Percentiles rank a stretch among this genome's conserved stretches.
Conservation (phyloP, 164 flowering plant species). For the Vitis rotundifolia region DNA sequence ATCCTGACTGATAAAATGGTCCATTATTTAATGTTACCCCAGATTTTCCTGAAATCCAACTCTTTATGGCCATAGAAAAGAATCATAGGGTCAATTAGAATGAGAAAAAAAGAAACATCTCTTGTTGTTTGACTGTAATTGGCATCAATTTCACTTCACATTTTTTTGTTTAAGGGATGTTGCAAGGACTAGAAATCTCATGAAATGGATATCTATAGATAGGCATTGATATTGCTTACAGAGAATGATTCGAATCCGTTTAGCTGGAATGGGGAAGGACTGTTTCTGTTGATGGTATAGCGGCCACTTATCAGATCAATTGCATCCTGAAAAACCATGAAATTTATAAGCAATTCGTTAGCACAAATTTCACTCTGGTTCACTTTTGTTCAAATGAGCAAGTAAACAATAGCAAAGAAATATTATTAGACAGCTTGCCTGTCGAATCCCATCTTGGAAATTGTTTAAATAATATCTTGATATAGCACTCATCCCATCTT, state of each 20-base stretch:
- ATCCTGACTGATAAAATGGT: not conserved
- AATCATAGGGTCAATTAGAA: too few relatives aligned
- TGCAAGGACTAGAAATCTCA: too few relatives aligned
- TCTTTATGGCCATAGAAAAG: too few relatives aligned
- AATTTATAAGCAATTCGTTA: constrained; percentile 4
- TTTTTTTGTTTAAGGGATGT: too few relatives aligned
- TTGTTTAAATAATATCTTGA: constrained; percentile 91
- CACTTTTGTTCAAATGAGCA: not conserved
- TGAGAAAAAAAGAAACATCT: too few relatives aligned
- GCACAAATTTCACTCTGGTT: not conserved
- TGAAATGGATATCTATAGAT: too few relatives aligned
- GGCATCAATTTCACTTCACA: too few relatives aligned
- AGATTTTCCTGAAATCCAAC: not conserved
- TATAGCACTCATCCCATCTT: constrained; percentile 92
- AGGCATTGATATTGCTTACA: constrained; percentile 40
- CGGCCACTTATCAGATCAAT: constrained; percentile 89
- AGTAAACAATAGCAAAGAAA: not conserved
- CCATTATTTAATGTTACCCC: not conserved
- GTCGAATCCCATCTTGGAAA: constrained; percentile 89
- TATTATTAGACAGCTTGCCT: constrained; percentile 45
- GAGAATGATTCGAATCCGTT: constrained; percentile 72
- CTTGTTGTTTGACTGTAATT: too few relatives aligned
- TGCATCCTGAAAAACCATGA: constrained; percentile 67
- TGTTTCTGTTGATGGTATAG: constrained; percentile 55
- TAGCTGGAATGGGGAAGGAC: constrained; percentile 78